Base-by-base conservation (phyloP, 768 basidiomycete genomes). In the Arthromyces matolae region DNA sequence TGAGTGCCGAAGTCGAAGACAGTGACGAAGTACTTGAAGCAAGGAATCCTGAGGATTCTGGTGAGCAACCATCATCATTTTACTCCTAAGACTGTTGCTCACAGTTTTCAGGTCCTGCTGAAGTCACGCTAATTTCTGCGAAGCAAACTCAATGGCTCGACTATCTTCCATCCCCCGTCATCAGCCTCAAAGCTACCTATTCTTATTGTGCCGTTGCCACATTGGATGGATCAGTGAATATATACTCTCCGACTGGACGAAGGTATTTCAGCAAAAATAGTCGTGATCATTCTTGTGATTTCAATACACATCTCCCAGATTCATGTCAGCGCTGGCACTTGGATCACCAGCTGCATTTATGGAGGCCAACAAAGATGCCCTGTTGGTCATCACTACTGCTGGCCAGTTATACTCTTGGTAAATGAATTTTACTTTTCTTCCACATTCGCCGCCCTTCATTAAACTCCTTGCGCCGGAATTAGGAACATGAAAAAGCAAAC, bases 131-230 rank as follows among this genome's bases (percentile, higher is more conserved):
- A 49, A 67, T 79, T 45, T 78, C 71, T 58, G 75, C 78, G 27
- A 83, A 82, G 67, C 79, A 84, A 49, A 86, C 82, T 9, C 81
- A 87, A 45, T 98, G 94, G 93, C 65, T 94, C 35, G 94, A 97
- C 65, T 98, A 89, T 66, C 59, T 95, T 7, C 81, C 88, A 1
- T 80, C 78, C 2, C 83, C 86, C 20, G 81, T 80, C n/a, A 62
- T 94, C 13, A 70, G 74, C 1, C 59, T 89, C 39, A 81, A 82
- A 4, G 83, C 83, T 0, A 85, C 90, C 0, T 60, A 64, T 10
- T 60, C 58, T 2, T 92, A 89, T 60, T 84, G 84, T 56, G 93
- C 89, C 6, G 88, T 80, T 4, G 88, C 82, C 0, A 76, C 80
- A 69, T 77, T 84, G 52, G 93, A 96, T 62, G 90, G 89, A 0